Base-by-base conservation (phyloP, 179 eudicot genomes). In the Silene coronaria region DNA sequence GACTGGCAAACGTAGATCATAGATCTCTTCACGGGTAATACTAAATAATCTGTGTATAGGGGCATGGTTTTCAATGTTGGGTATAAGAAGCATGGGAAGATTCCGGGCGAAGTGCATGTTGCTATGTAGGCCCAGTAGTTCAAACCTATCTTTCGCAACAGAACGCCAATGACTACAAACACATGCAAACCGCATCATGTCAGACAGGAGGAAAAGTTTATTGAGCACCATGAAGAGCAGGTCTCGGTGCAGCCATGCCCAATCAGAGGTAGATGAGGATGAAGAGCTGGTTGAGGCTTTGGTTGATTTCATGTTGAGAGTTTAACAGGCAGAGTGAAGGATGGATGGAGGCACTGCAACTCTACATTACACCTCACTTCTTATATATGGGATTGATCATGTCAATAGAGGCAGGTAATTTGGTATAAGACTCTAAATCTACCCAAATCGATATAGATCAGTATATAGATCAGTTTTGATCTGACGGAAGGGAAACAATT, bases 151-250 rank as follows among this genome's bases (percentile, higher is more conserved):
- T 74, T 26, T 72, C 16, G 80, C 74, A 4, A 69, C 77, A 57
- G 68, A 73, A 27, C 6, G 73, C 73, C 73, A 73, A 11, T 38
- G 53, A n/a, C 68, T 78, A 65, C 68, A 80, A 11, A 77, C 74
- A 63, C 67, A 26, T 21, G 67, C 55, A 27, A 63, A 66, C n/a
- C 45, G 70, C 32, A 72, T 3, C 71, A 78, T 72, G 32, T 72
- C 76, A 72, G 76, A 78, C 3, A 72, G 80, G 0, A 71, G 72
- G 26, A 78, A n/a, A 42, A 78, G 73, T 22, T 78, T 78, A 19
- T 65, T 78, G 28, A 72, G 71, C 0, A 64, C 45, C 42, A 78
- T 23, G 36, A 62, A 66, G 69, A 78, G 65, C 26, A 72, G 55
- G 72, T 51, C 34, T 23, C 6, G 38, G 12, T 76, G 80, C 10